Percentiles rank a stretch among this genome's conserved stretches.
Evolutionary conservation across 2,329 filamentous ascomycete genomes (phyloP).

Genomic region (Septoria linicola): DNA sequence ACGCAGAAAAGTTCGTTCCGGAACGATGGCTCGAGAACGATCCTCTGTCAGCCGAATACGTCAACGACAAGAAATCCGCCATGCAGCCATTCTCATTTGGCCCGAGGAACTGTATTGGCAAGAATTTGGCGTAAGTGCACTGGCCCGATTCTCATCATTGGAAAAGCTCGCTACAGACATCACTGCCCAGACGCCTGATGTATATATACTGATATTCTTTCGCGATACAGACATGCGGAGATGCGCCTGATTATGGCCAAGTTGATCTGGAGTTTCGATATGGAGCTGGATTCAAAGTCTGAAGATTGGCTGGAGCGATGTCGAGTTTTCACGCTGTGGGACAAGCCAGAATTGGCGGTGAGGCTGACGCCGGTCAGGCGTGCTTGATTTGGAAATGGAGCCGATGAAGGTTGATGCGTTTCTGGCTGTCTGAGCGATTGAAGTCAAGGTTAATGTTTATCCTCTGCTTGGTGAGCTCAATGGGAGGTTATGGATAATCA

Average conservation of each 20-base stretch:
- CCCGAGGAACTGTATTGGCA: slow-evolving; percentile 33
- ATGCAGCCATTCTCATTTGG: slow-evolving; percentile 38
- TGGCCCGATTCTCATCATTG: slow-evolving; percentile 16
- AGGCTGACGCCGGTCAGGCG: slow-evolving; percentile 25
- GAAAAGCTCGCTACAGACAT: too few relatives aligned
- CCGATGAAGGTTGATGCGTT: background rate
- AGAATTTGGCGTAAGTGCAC: slow-evolving; percentile 19
- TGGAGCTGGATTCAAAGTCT: slow-evolving; percentile 30
- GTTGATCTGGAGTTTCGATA: slow-evolving; percentile 44
- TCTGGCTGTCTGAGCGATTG: background rate
- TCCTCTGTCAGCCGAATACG: slow-evolving; percentile 19
- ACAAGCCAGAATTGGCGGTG: slow-evolving; percentile 29
- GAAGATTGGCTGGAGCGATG: slow-evolving; percentile 14
- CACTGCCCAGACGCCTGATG: too few relatives aligned
- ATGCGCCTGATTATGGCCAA: slow-evolving; percentile 42
- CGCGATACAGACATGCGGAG: slow-evolving; percentile 35
- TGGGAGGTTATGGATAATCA: too few relatives aligned
- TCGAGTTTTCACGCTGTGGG: slow-evolving; percentile 27
- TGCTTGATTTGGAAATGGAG: too few relatives aligned
- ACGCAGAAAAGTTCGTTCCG: slow-evolving; percentile 32
- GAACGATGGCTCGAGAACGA: slow-evolving; percentile 35
- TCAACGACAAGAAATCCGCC: slow-evolving; percentile 30
- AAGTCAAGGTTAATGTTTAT: too few relatives aligned
- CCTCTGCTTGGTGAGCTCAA: too few relatives aligned
- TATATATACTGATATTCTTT: background rate